Evolutionary conservation across 352 stramenopile genomes (phyloP), one percentile per base, ranked within the genome.

Genomic region (Phytophthora brassicae): DNA sequence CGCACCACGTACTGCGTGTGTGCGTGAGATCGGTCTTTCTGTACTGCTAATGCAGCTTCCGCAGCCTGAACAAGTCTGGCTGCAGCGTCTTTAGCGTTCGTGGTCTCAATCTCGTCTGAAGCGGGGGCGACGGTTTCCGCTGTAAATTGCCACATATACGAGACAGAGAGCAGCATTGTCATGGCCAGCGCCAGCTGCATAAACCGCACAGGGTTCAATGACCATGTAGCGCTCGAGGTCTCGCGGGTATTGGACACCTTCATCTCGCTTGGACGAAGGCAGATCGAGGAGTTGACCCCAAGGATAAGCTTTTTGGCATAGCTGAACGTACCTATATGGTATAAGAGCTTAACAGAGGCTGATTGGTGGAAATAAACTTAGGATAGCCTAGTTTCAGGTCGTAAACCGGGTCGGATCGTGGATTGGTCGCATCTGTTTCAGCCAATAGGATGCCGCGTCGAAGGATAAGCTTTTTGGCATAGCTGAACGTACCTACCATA

Each of bases 81-180:
- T 19, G 62, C 54, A 9, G 67, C 67, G 38, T 72, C 70, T 19
- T 70, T 62, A 20, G 68, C 58, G 29, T 46, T 56, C 0, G 39
- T 51, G 13, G 49, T 44, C 13, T 64, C 68, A 31, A 68, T 54
- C 36, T 68, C 53, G 3, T 56, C 50, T 0, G 48, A 38, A 5
- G 64, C 41, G 2, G 64, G 49, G 12, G 46, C 51, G 16, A 84
- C 58, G 35, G 65, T 86, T 56, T 74, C 55, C 16, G 66, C 67
- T 47, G 83, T 74, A 56, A 91, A 88, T 60, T 91, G 69, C 61
- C 66, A 78, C 76, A 91, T 91, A 67, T 89, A 91, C 19, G 77
- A 70, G 38, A 87, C 53, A 22, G 79, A 84, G 60, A 89, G 81
- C 29, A 85, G 66, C 45, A 88, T 72, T 1, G 79, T 86, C 17